A percentile compares a stretch with the other conserved stretches of the same genome.
Evolutionary conservation across 148 eudicot genomes (phyloP).

Genomic region (Rhododendron mucronatum): DNA sequence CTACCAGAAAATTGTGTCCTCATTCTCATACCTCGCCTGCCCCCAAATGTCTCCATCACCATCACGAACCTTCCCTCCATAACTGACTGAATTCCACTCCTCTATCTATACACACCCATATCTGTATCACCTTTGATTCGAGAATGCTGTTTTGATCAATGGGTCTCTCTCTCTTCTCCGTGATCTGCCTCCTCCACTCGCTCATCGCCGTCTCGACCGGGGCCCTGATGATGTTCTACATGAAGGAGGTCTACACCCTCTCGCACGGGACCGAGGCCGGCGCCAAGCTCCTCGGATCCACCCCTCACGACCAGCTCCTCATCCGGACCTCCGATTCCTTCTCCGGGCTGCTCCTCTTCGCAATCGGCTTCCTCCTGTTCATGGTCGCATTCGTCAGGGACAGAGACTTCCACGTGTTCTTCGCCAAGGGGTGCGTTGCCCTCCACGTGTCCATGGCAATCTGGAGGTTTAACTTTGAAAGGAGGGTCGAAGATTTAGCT

Average conservation of each 20-base stretch:
- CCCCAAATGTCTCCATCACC: too few species aligned
- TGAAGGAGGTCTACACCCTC: constrained; percentile 14
- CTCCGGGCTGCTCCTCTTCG: constrained; percentile 14
- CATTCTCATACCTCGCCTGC: too few species aligned
- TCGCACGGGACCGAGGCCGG: constrained; percentile 13
- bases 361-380: constrained; percentile 11
- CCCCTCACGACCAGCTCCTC: constrained; percentile 10
- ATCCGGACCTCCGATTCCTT: constrained; percentile 15
- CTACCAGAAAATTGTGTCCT: too few species aligned
- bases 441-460: constrained; percentile 15
- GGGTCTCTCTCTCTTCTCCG: constrained; percentile 11
- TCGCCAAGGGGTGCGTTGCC: constrained; percentile 12
- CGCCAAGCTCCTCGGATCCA: constrained; percentile 2
- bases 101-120: not conserved
- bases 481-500: constrained; percentile 21
- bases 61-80: not conserved
- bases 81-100: not conserved
- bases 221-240: constrained; percentile 12
- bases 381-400: constrained; percentile 13
- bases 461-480: constrained; percentile 18
- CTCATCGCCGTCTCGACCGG: constrained; percentile 9
- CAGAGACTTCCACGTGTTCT: constrained; percentile 11
- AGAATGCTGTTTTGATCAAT: not conserved
- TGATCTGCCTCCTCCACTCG: constrained; percentile 19
- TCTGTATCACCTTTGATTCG: not conserved